phyloP scores from a whole-genome alignment of 495 filamentous ascomycete genomes.

The Bacidia gigantensis region DNA sequence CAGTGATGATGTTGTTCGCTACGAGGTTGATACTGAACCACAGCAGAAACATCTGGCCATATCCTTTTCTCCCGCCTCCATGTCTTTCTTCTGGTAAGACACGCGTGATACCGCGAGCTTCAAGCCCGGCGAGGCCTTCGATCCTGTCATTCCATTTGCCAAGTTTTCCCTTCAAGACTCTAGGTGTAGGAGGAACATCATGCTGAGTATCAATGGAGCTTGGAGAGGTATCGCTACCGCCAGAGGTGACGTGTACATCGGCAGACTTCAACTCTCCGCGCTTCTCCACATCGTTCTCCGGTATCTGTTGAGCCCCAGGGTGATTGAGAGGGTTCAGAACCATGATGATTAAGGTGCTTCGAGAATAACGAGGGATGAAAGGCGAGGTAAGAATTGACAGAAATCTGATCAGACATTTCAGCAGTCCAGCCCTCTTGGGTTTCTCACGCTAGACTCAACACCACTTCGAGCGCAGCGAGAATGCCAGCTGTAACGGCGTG shows the following conservation, averaged over 20 bases:
- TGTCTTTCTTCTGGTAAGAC: conserved; percentile 11
- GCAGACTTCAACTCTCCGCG: conserved; percentile 4
- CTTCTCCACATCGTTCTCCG: conserved; percentile 16
- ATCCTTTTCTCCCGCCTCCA: not conserved
- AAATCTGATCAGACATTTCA: not conserved
- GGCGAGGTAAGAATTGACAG: not conserved
- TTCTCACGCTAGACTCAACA: not conserved
- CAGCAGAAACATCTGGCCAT: conserved; percentile 16
- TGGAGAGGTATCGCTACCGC: conserved; percentile 7
- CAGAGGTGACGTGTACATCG: not conserved
- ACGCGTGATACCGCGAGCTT: conserved; percentile 11
- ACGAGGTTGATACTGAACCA: conserved; percentile 42
- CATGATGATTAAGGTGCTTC: not conserved
- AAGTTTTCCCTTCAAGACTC: conserved; percentile 10
- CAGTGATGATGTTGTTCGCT: conserved; percentile 55
- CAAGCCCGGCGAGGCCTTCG: conserved; percentile 11
- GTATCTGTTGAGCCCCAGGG: conserved; percentile 7
- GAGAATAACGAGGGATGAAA: not conserved
- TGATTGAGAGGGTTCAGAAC: conserved; percentile 7
- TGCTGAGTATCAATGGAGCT: not conserved
- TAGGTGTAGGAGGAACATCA: conserved; percentile 19
- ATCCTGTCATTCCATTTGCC: conserved; percentile 10
- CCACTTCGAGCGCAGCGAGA: too few relatives aligned
- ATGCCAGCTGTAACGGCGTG: not conserved
- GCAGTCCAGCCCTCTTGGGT: not conserved